phyloP scores from a whole-genome alignment of 805 yeast species.

The Candida ascalaphidarum region DNA sequence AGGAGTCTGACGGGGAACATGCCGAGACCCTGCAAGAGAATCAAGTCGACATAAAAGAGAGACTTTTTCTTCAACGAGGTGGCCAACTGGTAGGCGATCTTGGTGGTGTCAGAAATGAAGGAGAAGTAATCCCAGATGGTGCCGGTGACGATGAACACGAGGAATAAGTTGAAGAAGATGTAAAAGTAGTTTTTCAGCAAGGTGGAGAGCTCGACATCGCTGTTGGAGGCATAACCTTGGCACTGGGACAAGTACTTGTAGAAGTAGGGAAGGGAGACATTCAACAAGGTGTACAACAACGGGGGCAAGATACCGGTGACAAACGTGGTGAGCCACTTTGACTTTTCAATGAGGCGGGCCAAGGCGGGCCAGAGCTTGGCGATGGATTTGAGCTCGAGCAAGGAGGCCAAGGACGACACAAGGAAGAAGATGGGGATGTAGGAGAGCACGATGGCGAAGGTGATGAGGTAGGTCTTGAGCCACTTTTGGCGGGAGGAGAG shows the following conservation, averaged over 20 bases:
- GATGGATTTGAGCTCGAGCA: slow-evolving; percentile 48
- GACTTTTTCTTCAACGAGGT: slow-evolving; percentile 43
- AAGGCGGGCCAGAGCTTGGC: slow-evolving; percentile 51
- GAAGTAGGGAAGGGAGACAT: slow-evolving; percentile 45
- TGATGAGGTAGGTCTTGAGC: slow-evolving; percentile 30
- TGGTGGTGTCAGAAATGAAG: slow-evolving; percentile 48
- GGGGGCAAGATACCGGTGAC: slow-evolving; percentile 61
- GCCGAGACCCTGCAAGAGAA: slow-evolving; percentile 62
- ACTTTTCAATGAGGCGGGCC: slow-evolving; percentile 43
- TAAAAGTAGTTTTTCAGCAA: slow-evolving; percentile 52
- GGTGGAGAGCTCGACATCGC: slow-evolving; percentile 51
- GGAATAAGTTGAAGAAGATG: slow-evolving; percentile 51
- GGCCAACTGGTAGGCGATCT: slow-evolving; percentile 48
- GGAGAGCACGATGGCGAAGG: slow-evolving; percentile 37
- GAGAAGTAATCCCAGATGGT: slow-evolving; percentile 54
- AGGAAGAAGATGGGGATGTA: slow-evolving; percentile 47
- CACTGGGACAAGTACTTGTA: slow-evolving; percentile 40
- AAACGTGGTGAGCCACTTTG: slow-evolving; percentile 43
- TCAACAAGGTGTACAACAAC: slow-evolving; percentile 46
- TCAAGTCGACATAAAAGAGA: slow-evolving; percentile 49
- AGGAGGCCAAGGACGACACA: slow-evolving; percentile 47
- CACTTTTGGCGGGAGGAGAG: slow-evolving; percentile 30
- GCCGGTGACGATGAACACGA: slow-evolving; percentile 55
- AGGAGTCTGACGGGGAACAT: slow-evolving; percentile 52
- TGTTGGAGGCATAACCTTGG: slow-evolving; percentile 49